A percentile compares a stretch with the other conserved stretches of the same genome.
Conservation (phyloP, 768 basidiomycete species). For the Macrolepiota fuliginosa region DNA sequence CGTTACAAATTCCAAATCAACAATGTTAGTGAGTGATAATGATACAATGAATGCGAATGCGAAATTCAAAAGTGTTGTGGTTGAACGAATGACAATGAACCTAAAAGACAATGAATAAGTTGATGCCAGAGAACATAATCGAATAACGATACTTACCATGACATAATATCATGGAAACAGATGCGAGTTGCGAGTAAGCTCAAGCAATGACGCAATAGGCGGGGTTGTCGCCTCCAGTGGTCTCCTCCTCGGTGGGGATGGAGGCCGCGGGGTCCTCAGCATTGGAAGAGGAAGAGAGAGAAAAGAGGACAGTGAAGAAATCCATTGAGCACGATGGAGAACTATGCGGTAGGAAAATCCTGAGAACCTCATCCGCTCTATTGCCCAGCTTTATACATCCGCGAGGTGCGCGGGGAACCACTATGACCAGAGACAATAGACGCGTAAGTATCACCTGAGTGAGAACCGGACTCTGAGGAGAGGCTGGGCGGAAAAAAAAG, state of each 20-base stretch:
- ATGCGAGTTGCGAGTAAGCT: neutral
- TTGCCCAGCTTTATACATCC: no score
- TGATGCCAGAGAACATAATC: neutral
- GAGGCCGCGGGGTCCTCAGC: conserved; percentile 1
- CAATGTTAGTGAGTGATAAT: neutral
- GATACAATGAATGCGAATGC: neutral
- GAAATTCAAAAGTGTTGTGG: neutral
- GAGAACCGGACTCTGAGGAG: no score
- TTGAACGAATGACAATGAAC: conserved; percentile 1
- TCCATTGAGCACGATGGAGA: neutral
- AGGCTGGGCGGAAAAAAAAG: no score
- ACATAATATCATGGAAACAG: neutral
- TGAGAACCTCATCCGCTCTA: neutral
- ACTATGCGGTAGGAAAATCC: neutral
- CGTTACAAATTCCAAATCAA: neutral
- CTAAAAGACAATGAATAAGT: neutral
- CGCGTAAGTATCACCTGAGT: no score
- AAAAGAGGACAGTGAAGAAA: neutral
- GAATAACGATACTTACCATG: neutral
- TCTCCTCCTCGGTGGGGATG: conserved; percentile 9
- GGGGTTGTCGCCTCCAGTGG: neutral
- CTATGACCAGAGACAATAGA: no score
- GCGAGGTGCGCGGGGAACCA: no score
- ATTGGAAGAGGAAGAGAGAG: neutral
- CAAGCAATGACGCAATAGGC: conserved; percentile 2